Conservation (phyloP, 257 asterid genomes). For the Lycium barbarum region DNA sequence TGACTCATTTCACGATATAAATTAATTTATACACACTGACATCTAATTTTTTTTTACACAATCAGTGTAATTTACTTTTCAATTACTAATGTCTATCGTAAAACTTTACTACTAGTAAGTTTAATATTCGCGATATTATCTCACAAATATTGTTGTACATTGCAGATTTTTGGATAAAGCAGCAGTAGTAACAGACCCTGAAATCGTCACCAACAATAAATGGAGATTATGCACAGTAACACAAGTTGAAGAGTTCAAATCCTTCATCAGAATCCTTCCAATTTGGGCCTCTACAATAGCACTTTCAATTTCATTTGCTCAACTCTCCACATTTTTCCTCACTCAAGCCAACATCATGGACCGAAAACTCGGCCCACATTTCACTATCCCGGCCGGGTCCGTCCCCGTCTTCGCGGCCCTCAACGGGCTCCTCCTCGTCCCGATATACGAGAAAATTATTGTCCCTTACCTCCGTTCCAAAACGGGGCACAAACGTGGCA, state of each 20-base stretch:
- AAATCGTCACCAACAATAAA: conserved; percentile 40
- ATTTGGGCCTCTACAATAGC: conserved; percentile 79
- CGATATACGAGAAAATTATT: conserved; percentile 59
- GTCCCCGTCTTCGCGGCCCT: conserved; percentile 65
- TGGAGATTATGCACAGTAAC: conserved; percentile 75
- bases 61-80: not conserved
- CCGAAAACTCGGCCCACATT: conserved; percentile 47
- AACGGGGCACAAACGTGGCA: conserved; percentile 70
- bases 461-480: conserved; percentile 61
- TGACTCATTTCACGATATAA: not conserved
- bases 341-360: conserved; percentile 62
- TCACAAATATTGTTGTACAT: not conserved
- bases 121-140: not conserved
- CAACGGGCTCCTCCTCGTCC: conserved; percentile 67
- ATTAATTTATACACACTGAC: not conserved
- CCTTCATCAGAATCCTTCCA: conserved; percentile 63
- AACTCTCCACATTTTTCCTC: conserved; percentile 75
- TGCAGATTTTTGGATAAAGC: conserved; percentile 74
- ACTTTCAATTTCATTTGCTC: conserved; percentile 74
- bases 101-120: rapidly evolving
- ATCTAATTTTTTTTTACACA: not conserved
- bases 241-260: conserved; percentile 78
- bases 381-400: conserved; percentile 67
- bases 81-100: not conserved
- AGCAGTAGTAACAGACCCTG: conserved; percentile 50